Evolutionary conservation across 2,329 filamentous ascomycete genomes (phyloP), one percentile per base, ranked within the genome.

Genomic region (Macrophomina phaseolina): DNA sequence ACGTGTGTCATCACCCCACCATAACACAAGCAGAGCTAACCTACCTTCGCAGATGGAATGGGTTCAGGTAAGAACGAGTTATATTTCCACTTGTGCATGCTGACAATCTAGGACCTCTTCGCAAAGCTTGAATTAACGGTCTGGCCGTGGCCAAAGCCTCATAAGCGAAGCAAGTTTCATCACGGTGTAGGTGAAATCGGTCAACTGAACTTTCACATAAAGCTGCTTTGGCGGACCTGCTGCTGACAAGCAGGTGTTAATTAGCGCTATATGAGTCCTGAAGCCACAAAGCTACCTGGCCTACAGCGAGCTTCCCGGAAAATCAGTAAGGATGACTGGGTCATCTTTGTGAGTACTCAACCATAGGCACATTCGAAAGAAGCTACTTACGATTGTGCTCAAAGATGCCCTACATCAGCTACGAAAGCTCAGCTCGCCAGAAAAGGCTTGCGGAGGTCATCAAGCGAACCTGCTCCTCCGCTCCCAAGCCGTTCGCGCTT

Each of bases 351-450:
- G 38, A 34, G 58, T 61, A 5, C 30, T 12, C 18, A 5, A 30
- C 1, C 11, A 28, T 56, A 28, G 1, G 23, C 23, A 23, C 2
- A 3, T 23, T 23, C 23, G 3, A 23, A 23, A 23, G 2, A 2
- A 14, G 4, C 5, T 40, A 16, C 7, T 23, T 1, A 3, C 4
- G 8, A 2, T 28, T 36, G 8, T 28, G 5, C 5, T 5, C 0
- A 28, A 7, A 62, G 58, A 62, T 62, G 58, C 58, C 58, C 4
- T 62, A 62, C 12, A 16, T 62, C 5, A 62, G 58, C 42, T 62
- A 62, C 45, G 58, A 62, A 40, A 62, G 58, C 14, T 62, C 32
- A 1, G 1, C 30, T 5, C 45, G 45, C 4, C 58, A 62, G 38
- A 28, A 30, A 9, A 18, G 34, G 4, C 45, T 62, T 38, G 16